Conservation (phyloP, 169 alveolate species). For the Perkinsus olseni region DNA sequence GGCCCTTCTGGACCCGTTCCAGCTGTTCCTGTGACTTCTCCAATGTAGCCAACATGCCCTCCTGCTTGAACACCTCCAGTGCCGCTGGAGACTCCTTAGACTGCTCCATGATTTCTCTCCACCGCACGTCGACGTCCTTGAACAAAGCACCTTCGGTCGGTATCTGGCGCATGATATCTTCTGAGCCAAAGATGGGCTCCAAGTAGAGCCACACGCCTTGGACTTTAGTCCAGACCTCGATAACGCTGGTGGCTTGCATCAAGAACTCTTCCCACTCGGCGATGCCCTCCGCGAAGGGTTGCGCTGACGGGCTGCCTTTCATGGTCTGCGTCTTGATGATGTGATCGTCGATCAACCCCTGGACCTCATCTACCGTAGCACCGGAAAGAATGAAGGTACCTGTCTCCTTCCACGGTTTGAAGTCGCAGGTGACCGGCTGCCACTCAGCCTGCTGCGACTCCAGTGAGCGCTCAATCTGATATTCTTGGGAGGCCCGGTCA, state of each 20-base stretch:
- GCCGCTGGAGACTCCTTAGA: conserved; percentile 15
- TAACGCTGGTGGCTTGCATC: conserved; percentile 43
- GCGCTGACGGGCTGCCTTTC: conserved; percentile 70
- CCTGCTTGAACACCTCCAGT: conserved; percentile 30
- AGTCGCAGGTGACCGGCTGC: conserved; percentile 58
- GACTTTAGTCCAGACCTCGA: conserved; percentile 70
- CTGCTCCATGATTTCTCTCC: conserved; percentile 63
- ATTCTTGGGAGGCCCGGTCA: conserved; percentile 79
- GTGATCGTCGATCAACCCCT: conserved; percentile 66
- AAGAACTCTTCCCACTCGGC: conserved; percentile 68
- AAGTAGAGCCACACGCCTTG: conserved; percentile 78
- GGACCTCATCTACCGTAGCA: conserved; percentile 55
- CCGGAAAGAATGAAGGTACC: conserved; percentile 54
- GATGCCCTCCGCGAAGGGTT: conserved; percentile 54
- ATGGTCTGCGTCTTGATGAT: conserved; percentile 59
- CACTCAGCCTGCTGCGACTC: conserved; percentile 69
- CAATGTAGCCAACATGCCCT: conserved; percentile 55
- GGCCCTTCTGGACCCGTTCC: conserved; percentile 82
- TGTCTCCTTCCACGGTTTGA: conserved; percentile 55
- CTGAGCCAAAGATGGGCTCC: conserved; percentile 82
- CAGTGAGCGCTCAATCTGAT: conserved; percentile 58
- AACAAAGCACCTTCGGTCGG: conserved; percentile 56
- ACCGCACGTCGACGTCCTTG: conserved; percentile 59
- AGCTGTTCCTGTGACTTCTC: conserved; percentile 67
- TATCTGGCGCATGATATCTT: conserved; percentile 79